Conservation (phyloP, 352 stramenopile genomes). For the Pythium pyrilobum region DNA sequence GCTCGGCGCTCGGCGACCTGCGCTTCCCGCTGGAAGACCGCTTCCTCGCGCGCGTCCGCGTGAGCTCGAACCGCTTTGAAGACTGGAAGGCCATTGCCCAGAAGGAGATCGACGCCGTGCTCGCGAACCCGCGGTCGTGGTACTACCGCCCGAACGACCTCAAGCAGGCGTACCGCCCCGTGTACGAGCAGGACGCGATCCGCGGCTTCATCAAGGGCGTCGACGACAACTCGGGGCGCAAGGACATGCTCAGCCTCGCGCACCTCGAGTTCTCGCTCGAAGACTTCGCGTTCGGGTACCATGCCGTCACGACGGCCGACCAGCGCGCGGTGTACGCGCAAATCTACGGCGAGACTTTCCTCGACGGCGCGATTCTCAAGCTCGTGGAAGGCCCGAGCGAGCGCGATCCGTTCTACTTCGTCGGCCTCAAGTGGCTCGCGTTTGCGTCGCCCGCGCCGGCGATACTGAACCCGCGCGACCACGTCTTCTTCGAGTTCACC, state of each 20-base stretch:
- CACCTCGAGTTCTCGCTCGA: conserved; percentile 22
- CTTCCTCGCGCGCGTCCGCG: conserved; percentile 16
- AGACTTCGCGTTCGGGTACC: conserved; percentile 20
- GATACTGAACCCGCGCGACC: conserved; percentile 15
- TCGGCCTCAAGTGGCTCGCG: conserved; percentile 24
- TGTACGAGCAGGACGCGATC: conserved; percentile 29
- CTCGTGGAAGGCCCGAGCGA: conserved; percentile 10
- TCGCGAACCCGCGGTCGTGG: conserved; percentile 22
- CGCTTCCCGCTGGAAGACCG: conserved; percentile 22
- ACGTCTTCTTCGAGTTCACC: conserved; percentile 25
- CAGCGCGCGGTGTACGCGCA: conserved; percentile 22
- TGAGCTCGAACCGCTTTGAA: conserved; percentile 22
- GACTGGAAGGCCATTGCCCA: conserved; percentile 17
- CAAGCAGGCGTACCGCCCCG: conserved; percentile 14
- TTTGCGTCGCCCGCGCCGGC: conserved; percentile 15
- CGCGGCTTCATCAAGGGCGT: conserved; percentile 10
- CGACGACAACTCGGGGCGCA: conserved; percentile 2
- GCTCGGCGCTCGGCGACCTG: conserved; percentile 13
- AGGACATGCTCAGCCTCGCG: conserved; percentile 19
- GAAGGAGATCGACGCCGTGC: conserved; percentile 17
- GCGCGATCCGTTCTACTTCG: conserved; percentile 21
- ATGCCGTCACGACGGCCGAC: conserved; percentile 22
- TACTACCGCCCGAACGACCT: conserved; percentile 24
- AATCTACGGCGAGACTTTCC: conserved; percentile 20
- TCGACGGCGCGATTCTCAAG: conserved; percentile 15